Conservation (phyloP, 352 stramenopile genomes). For the Phytophthora melonis region DNA sequence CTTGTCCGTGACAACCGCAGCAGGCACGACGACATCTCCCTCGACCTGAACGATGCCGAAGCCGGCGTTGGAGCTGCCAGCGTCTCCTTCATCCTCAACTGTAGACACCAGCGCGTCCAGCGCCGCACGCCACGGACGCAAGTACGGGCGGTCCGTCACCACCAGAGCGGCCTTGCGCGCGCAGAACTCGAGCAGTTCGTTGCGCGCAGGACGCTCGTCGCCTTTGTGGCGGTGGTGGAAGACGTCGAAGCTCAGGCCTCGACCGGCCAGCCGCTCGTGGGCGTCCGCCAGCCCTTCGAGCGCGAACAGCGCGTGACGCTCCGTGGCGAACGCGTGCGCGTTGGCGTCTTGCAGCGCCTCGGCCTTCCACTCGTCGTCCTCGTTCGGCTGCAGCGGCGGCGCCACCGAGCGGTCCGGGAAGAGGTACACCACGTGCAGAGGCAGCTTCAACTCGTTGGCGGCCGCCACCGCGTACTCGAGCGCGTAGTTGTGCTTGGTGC, state of each 20-base stretch:
- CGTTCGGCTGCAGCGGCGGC: conserved; percentile 11
- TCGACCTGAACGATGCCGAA: conserved; percentile 95
- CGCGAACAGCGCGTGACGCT: conserved; percentile 79
- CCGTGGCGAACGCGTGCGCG: conserved; percentile 69
- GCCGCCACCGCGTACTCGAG: conserved; percentile 81
- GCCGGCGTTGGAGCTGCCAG: conserved; percentile 2
- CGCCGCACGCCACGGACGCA: conserved; percentile 62
- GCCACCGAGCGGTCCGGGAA: conserved; percentile 66
- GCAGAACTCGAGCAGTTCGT: conserved; percentile 55
- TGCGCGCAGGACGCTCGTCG: conserved; percentile 27
- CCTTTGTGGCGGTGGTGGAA: conserved; percentile 57
- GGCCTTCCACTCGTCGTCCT: conserved; percentile 42
- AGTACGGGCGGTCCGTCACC: conserved; percentile 81
- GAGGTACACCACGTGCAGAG: conserved; percentile 82
- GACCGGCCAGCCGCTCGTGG: conserved; percentile 47
- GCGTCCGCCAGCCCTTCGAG: conserved; percentile 73
- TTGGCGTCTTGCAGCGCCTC: conserved; percentile 61
- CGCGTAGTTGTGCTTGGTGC: conserved; percentile 84
- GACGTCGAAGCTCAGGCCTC: conserved; percentile 71
- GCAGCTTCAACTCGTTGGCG: conserved; percentile 69
- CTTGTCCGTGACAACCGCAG: conserved; percentile 93
- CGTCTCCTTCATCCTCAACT: conserved; percentile 41
- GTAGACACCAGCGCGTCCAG: conserved; percentile 52
- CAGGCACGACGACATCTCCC: conserved; percentile 97
- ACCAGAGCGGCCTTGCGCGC: conserved; percentile 67